phyloP scores from a whole-genome alignment of 345 rosid genomes.

The Hevea brasiliensis region DNA sequence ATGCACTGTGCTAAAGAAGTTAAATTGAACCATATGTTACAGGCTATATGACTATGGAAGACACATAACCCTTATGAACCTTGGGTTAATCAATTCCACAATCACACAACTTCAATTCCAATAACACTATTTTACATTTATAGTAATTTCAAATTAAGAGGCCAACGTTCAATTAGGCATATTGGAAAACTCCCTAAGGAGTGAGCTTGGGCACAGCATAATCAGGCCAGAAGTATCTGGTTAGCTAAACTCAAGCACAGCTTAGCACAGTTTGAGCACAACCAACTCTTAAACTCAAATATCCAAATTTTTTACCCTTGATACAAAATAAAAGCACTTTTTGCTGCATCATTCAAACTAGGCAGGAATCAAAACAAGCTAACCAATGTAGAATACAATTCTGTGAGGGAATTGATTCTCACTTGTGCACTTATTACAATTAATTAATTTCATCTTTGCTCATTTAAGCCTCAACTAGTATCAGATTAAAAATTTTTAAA shows the following conservation, averaged over 20 bases:
- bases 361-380: too few relatives aligned
- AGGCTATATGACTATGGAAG: background rate
- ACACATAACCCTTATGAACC: background rate
- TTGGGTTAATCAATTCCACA: background rate
- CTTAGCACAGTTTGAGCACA: too few relatives aligned
- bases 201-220: too few relatives aligned
- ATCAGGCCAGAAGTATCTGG: too few relatives aligned
- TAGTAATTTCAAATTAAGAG: background rate
- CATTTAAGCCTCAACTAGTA: background rate
- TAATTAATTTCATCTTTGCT: background rate
- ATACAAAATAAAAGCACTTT: too few relatives aligned
- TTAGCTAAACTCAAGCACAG: too few relatives aligned
- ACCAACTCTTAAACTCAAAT: too few relatives aligned
- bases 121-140: background rate
- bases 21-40: background rate
- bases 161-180: background rate
- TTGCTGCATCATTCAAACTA: too few relatives aligned
- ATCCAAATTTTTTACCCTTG: too few relatives aligned
- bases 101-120: background rate
- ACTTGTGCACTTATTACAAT: too few relatives aligned
- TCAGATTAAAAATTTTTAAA: background rate
- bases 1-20: background rate
- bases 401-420: too few relatives aligned
- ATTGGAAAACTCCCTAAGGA: background rate
- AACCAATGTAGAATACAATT: too few relatives aligned